phyloP scores from a whole-genome alignment of 2,329 filamentous ascomycete genomes.

The Aspergillus sclerotialis region DNA sequence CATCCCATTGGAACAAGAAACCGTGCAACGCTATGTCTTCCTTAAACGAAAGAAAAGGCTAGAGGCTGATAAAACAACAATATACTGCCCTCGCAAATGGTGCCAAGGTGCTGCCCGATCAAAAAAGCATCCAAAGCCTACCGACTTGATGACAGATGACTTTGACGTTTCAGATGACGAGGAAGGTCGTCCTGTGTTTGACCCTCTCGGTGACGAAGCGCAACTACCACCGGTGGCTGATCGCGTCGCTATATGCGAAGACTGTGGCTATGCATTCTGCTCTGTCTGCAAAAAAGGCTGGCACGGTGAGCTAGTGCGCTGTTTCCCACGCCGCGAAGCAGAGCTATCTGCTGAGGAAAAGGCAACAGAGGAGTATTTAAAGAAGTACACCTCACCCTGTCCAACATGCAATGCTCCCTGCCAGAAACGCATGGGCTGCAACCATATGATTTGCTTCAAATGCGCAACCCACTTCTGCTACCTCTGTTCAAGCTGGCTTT shows the following conservation, averaged over 20 bases:
- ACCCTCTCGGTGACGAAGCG: slow-evolving; percentile 38
- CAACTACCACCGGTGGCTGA: slow-evolving; percentile 49
- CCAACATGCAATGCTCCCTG: slow-evolving; percentile 78
- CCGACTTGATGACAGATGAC: slow-evolving; percentile 55
- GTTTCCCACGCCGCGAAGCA: slow-evolving; percentile 54
- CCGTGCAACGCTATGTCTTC: slow-evolving; percentile 77
- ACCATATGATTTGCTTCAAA: slow-evolving; percentile 90
- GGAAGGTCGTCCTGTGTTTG: slow-evolving; percentile 38
- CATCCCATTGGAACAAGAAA: slow-evolving; percentile 63
- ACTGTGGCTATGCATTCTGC: slow-evolving; percentile 88
- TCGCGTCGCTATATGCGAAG: slow-evolving; percentile 75
- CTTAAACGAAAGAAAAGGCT: slow-evolving; percentile 90
- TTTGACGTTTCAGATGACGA: slow-evolving; percentile 45
- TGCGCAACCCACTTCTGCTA: slow-evolving; percentile 95
- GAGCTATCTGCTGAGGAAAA: slow-evolving; percentile 80
- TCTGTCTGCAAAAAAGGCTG: slow-evolving; percentile 68
- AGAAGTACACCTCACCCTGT: slow-evolving; percentile 74
- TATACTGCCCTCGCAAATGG: slow-evolving; percentile 89
- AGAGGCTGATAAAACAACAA: slow-evolving; percentile 82
- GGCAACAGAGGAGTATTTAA: slow-evolving; percentile 77
- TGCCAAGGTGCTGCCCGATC: slow-evolving; percentile 83
- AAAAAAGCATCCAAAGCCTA: slow-evolving; percentile 64
- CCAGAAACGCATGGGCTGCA: slow-evolving; percentile 90
- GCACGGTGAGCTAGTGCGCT: slow-evolving; percentile 83
- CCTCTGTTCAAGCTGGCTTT: slow-evolving; percentile 80